Evolutionary conservation across 1,139 yeast species (phyloP), one percentile per base, ranked within the genome.

Genomic region (Pichia sp.): DNA sequence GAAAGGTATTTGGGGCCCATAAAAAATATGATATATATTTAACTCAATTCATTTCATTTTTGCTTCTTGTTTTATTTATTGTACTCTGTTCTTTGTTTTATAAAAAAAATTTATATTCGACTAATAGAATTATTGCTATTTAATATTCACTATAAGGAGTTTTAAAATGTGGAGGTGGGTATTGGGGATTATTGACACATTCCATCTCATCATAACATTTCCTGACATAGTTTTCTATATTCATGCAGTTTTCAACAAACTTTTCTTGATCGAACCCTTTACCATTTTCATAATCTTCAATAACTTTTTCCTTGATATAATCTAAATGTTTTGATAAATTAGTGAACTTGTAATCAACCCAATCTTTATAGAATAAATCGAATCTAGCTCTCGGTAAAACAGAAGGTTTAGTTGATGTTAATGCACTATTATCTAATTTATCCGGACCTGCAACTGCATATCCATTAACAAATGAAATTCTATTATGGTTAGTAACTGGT

Each of bases 361-460:
- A 70, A 23, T 64, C 66, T 16, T 67, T 67, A 49, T 68, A 70
- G 47, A 64, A 69, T 46, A 56, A 56, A 51, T 68, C 63, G 53
- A 63, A 63, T 20, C 59, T 53, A 3, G 64, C 66, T 20, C 69
- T 61, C 35, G 68, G 68, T 37, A 66, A 54, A 23, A 68, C 68
- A 11, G 66, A 64, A 1, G 73, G 73, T 48, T 68, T 68, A 36
- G 60, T 61, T 8, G 71, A 64, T 15, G 67, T 63, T 36, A 66
- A 55, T 29, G 62, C 65, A 13, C 67, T 60, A 37, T 65, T 65
- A 54, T 69, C 73, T 41, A 60, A 53, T 9, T 53, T 42, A 18
- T 53, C 54, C 1, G 66, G 64, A 43, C 64, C 68, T 38, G 59
- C 56, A 24, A 68, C 67, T 15, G 64, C 57, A 52, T 29, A 58